phyloP scores from a whole-genome alignment of 2,329 filamentous ascomycete genomes.

The Rhinocladiella mackenziei region DNA sequence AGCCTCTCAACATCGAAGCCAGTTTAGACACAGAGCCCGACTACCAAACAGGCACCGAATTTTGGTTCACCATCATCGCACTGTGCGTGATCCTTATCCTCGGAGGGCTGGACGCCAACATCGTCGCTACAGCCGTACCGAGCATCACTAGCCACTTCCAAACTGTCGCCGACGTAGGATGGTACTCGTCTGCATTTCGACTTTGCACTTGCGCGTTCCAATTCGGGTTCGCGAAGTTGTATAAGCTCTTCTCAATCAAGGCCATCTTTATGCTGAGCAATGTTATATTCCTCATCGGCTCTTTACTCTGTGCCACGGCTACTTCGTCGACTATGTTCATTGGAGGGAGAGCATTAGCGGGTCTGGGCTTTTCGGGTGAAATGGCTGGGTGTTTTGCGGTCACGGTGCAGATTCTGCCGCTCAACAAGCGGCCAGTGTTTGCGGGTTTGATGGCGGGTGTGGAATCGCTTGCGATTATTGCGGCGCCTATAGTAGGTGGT shows the following conservation, averaged over 20 bases:
- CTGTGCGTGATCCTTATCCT: no score
- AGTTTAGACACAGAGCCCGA: no score
- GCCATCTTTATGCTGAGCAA: slow-evolving; percentile 31
- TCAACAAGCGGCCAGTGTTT: slow-evolving; percentile 35
- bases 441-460: slow-evolving; percentile 35
- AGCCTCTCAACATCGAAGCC: no score
- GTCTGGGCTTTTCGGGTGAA: no score
- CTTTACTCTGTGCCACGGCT: slow-evolving; percentile 31
- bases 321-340: slow-evolving; percentile 31
- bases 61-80: no score
- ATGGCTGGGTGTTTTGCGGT: no score
- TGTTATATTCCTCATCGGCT: slow-evolving; percentile 33
- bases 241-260: slow-evolving; percentile 23
- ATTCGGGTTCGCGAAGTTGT: slow-evolving; percentile 24
- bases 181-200: slow-evolving; percentile 26
- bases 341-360: slow-evolving; percentile 33
- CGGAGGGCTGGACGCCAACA: slow-evolving; percentile 28
- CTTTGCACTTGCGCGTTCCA: no score
- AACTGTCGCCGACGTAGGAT: slow-evolving; percentile 26
- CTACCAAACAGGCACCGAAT: no score
- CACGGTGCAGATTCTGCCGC: slow-evolving; percentile 34
- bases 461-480: slow-evolving; percentile 30
- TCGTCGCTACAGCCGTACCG: slow-evolving; percentile 27
- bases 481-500: slow-evolving; percentile 37
- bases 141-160: slow-evolving; percentile 26